Base-by-base conservation (phyloP, 2,329 filamentous ascomycete species). In the Cladosporium oxysporum region DNA sequence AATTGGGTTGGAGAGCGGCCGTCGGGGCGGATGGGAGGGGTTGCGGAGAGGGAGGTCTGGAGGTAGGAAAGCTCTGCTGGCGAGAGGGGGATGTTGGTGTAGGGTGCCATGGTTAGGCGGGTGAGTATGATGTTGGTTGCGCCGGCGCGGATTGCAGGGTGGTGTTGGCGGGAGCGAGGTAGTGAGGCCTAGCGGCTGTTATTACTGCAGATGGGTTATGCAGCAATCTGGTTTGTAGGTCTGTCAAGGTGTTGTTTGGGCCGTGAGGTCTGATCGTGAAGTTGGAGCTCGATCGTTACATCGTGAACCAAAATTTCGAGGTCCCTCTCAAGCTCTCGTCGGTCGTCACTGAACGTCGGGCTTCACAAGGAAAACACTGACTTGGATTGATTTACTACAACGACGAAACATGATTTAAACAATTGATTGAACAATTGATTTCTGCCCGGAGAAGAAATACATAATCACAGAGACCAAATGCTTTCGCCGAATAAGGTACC, bases 61-160 rank as follows among this genome's bases (percentile, higher is more conserved):
- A 98, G 88, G 82, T 97, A 99, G 73, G 93, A 93, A 74, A 99
- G 91, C 82, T 99, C 95, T 75, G 95, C 93, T 58, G 95, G 94
- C 63, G 93, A 97, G 79, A 98, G 90, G 72, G 92, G 89, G 53
- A 86, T 74, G 88, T 87, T 73, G 79, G 83, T 74, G 69, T 72
- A 71, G 69, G 87, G 85, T 49, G 90, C 83, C 87, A 92, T 90
- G 18, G 57, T 47, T 47, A 47, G 41, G 41, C 41, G 41, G n/a
- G 33, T 29, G 11, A 21, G 23, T 26, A 5, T 1, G 29, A n/a
- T 35, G 53, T 21, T 44, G 35, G 23, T 60, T 44, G 35, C 35
- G 57, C 58, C 37, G 26, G 37, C 4, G 58, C n/a, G 23, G 47
- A 35, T 16, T 16, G 26, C 37, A 29, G 57, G 33, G 11, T 31